A percentile compares a stretch with the other conserved stretches of the same genome.
phyloP scores from a whole-genome alignment of 768 basidiomycete genomes.

The Agaricus blazei region DNA sequence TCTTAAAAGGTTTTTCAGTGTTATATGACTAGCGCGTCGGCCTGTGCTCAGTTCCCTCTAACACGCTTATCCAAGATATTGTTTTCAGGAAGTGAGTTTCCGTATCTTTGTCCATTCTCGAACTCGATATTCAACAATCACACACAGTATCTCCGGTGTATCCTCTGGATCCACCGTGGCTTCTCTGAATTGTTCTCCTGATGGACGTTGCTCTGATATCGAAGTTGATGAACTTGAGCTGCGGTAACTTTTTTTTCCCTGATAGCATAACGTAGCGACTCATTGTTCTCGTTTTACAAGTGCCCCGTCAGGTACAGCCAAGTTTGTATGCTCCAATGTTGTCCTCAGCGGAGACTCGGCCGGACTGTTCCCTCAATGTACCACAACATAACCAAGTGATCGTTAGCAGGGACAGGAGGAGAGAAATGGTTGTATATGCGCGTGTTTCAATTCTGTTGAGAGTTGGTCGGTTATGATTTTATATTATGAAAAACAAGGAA shows the following conservation, averaged over 20 bases:
- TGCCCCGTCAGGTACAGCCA: slow-evolving; percentile 35
- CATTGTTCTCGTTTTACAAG: slow-evolving; percentile 16
- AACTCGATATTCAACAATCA: background rate
- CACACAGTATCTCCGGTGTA: slow-evolving; percentile 50
- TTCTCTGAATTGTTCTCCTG: slow-evolving; percentile 51
- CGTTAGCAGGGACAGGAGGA: background rate
- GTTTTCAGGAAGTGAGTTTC: slow-evolving; percentile 42
- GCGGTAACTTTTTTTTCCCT: slow-evolving; percentile 26
- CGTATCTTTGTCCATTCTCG: background rate
- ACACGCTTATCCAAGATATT: slow-evolving; percentile 51
- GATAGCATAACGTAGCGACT: background rate
- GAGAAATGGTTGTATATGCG: background rate
- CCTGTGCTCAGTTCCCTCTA: slow-evolving; percentile 50
- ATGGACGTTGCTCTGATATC: slow-evolving; percentile 43
- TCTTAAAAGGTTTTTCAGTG: slow-evolving; percentile 27
- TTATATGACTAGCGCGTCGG: slow-evolving; percentile 40
- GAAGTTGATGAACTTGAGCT: slow-evolving; percentile 41
- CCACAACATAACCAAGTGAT: slow-evolving; percentile 19
- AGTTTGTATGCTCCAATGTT: slow-evolving; percentile 52
- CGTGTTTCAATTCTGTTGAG: background rate
- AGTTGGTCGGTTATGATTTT: background rate
- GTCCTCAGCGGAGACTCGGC: slow-evolving; percentile 39
- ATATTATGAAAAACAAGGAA: background rate
- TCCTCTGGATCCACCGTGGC: slow-evolving; percentile 51
- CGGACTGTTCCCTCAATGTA: slow-evolving; percentile 36